These are phyloP conservation scores for Debaryomycetaceae sp. DNA, from an alignment of 1,139 yeast species.

Conservation along the genomic window DNA sequence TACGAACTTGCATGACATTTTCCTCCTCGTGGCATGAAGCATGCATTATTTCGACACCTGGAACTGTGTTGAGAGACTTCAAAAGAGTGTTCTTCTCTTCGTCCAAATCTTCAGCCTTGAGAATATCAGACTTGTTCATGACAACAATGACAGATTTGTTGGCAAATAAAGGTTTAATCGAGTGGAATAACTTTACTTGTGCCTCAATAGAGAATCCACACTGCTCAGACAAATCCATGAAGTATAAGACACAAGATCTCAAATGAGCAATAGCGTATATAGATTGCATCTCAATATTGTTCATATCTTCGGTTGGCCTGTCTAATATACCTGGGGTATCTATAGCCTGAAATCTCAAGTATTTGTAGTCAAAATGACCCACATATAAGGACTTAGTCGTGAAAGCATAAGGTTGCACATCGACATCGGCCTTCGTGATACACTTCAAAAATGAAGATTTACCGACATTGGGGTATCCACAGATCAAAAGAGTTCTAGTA, in stretches of 20 bases:
- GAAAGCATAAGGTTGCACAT: constrained; percentile 98
- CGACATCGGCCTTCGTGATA: constrained; percentile 97
- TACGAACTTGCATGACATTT: constrained; percentile 92
- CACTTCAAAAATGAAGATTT: constrained; percentile 91
- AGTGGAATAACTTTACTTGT: constrained; percentile 93
- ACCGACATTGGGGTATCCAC: constrained; percentile 99
- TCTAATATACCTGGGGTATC: constrained; percentile 99
- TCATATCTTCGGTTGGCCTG: constrained; percentile 99
- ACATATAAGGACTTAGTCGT: constrained; percentile 93
- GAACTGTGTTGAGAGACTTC: constrained; percentile 55
- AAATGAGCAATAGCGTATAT: constrained; percentile 98
- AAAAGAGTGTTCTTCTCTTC: constrained; percentile 71
- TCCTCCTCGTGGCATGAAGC: constrained; percentile 94
- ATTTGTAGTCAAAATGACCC: constrained; percentile 97
- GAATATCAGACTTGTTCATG: constrained; percentile 90
- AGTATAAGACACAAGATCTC: constrained; percentile 92
- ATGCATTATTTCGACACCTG: constrained; percentile 89
- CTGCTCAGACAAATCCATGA: constrained; percentile 98
- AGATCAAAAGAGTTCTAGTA: constrained; percentile 92
- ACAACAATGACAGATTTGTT: constrained; percentile 95
- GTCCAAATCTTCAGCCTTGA: constrained; percentile 78
- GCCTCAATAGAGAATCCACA: constrained; percentile 98
- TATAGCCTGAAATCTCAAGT: constrained; percentile 95
- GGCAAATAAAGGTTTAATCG: constrained; percentile 94
- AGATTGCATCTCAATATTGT: constrained; percentile 98